phyloP scores from a whole-genome alignment of 306 rosid species.

The Vicia faba region DNA sequence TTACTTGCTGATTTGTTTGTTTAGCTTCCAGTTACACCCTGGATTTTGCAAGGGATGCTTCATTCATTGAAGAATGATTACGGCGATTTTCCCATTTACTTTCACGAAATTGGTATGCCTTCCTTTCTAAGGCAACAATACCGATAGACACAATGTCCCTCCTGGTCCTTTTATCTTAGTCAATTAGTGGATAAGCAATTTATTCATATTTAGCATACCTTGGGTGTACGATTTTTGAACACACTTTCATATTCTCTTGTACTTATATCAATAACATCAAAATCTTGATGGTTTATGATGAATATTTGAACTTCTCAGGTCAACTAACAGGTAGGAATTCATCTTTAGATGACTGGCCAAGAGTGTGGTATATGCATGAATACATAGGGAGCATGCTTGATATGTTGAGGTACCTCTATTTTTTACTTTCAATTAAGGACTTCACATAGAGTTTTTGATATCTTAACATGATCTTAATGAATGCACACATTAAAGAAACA shows the following conservation, averaged over 20 bases:
- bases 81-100: conserved; percentile 53
- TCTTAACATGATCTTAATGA: not conserved
- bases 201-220: too few species aligned
- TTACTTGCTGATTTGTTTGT: conserved; percentile 25
- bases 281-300: not conserved
- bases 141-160: too few species aligned
- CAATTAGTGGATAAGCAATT: too few species aligned
- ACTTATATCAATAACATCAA: not conserved
- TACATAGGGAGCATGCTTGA: conserved; percentile 48
- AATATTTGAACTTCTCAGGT: conserved; percentile 41
- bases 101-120: conserved; percentile 58
- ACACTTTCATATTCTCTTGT: not conserved
- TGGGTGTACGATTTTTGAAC: too few species aligned
- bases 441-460: too few species aligned
- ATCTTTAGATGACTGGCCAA: conserved; percentile 56
- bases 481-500: not conserved
- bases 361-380: conserved; percentile 52
- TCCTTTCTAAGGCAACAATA: not conserved
- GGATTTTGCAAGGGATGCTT: conserved; percentile 41
- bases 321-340: conserved; percentile 51
- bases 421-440: not conserved
- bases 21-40: conserved; percentile 47
- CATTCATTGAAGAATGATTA: conserved; percentile 45
- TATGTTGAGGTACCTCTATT: conserved; percentile 55
- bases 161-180: too few species aligned